A percentile compares a stretch with the other conserved stretches of the same genome.
Conservation (phyloP, 805 yeast genomes). For the Yarrowia sp. region DNA sequence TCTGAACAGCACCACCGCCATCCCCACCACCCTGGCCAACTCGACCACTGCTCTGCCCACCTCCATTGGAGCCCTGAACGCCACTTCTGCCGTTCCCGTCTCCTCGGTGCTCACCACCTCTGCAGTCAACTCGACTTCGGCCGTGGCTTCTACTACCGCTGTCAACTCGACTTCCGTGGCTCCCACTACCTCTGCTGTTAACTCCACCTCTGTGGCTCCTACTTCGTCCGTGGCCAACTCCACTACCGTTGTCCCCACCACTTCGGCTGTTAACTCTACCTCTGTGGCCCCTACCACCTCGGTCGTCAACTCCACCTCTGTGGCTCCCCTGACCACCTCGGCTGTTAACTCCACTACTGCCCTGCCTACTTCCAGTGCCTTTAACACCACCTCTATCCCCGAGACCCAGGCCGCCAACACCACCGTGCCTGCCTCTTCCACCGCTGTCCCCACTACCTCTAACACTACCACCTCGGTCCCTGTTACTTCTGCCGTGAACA, state of each 20-base stretch:
- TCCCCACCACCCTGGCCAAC: not conserved
- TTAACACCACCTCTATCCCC: slow-evolving; percentile 4
- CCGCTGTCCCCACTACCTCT: not conserved
- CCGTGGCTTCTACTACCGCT: slow-evolving; percentile 1
- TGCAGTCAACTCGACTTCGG: slow-evolving; percentile 6
- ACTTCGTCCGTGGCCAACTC: too few species aligned
- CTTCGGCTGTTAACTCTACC: slow-evolving; percentile 6
- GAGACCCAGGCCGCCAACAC: slow-evolving; percentile 3
- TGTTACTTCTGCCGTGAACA: slow-evolving; percentile 8
- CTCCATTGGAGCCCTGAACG: slow-evolving; percentile 16
- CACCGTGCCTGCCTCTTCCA: not conserved
- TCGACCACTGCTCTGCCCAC: slow-evolving; percentile 11
- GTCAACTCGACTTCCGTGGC: slow-evolving; percentile 4
- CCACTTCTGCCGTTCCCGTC: slow-evolving; percentile 19
- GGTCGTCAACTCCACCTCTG: slow-evolving; percentile 1
- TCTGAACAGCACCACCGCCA: not conserved
- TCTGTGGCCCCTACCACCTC: not conserved
- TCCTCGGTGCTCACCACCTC: slow-evolving; percentile 1
- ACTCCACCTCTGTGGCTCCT: not conserved
- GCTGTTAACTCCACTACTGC: slow-evolving; percentile 2
- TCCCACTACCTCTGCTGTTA: not conserved
- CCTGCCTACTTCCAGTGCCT: not conserved
- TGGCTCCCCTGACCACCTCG: not conserved
- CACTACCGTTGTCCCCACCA: not conserved
- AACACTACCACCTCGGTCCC: slow-evolving; percentile 19